Evolutionary conservation across 139 green algal species (phyloP).

Genomic region (Chlorella sp.): DNA sequence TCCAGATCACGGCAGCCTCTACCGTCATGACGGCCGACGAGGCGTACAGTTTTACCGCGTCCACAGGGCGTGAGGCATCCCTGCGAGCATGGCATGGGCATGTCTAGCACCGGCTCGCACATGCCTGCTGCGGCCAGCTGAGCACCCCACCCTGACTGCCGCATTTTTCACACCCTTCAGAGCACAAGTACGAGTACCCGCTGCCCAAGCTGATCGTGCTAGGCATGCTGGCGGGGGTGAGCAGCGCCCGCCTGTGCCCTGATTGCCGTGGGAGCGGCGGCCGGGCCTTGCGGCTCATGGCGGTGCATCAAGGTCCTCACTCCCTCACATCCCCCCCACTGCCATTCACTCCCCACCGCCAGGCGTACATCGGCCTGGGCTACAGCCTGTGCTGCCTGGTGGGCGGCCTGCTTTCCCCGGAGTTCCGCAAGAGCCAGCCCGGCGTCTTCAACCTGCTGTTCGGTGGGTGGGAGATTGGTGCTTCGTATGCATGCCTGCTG

Average conservation of each 20-base stretch:
- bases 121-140: no score
- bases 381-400: slow-evolving; percentile 18
- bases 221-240: neutral
- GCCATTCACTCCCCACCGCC: neutral
- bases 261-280: no score
- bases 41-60: slow-evolving; percentile 2
- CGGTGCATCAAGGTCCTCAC: neutral
- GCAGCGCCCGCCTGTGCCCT: neutral
- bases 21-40: slow-evolving; percentile 21
- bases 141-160: no score
- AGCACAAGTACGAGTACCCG: slow-evolving; percentile 5
- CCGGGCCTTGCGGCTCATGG: neutral
- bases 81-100: no score
- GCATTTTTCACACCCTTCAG: no score
- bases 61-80: neutral
- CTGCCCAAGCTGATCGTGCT: slow-evolving; percentile 7
- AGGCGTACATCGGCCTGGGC: slow-evolving; percentile 23
- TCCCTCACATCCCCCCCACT: neutral
- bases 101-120: no score
- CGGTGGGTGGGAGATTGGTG: neutral
- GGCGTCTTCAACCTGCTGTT: slow-evolving; percentile 28
- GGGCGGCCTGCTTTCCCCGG: neutral
- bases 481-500: neutral
- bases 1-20: neutral
- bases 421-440: neutral